Evolutionary conservation across 2,329 filamentous ascomycete species (phyloP), one percentile per base, ranked within the genome.

Genomic region (Penicillium vulpinum): DNA sequence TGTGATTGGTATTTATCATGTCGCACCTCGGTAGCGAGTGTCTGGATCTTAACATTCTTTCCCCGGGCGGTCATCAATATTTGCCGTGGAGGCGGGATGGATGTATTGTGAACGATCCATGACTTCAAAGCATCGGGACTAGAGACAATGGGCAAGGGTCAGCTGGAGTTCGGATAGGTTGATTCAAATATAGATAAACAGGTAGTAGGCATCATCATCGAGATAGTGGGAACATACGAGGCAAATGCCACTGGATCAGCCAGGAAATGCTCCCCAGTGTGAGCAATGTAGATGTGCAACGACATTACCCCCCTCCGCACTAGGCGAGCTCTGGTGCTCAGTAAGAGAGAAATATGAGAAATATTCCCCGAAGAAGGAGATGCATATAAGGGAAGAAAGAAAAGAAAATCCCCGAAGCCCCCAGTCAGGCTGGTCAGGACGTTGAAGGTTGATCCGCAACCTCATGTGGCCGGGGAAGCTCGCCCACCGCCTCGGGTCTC

Each of bases 281-380:
- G 92, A 83, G 91, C 92, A 73, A 96, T 88, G 81, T 91, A 90
- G 77, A 96, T 88, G 80, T 91, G 87, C 75, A 93, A 85, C 80
- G 90, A 89, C 91, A 96, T 96, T 78, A 81, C 41, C 51, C 84
- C 78, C 68, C 67, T 59, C 61, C 67, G 68, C 73, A 67, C 67
- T 64, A 64, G 58, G 28, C 61, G 70, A 69, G 64, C 61, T 56
- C 46, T 55, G 60, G 57, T 63, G 68, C 66, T 66, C 64, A 55
- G 40, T 56, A 28, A 24, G 10, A 64, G 59, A 60, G 61, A 64
- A 63, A 61, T 56, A 56, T 47, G 52, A 61, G 56, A 56, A 51
- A 54, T 59, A 46, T 45, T 33, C 45, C 36, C 46, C 54, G 54
- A 54, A 62, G 52, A 61, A 61, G 53, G 55, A 55, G 51, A 60